These are phyloP conservation scores for Coemansia asiatica DNA, from an alignment of 192 early-diverging fungal species.

Conservation along the genomic window DNA sequence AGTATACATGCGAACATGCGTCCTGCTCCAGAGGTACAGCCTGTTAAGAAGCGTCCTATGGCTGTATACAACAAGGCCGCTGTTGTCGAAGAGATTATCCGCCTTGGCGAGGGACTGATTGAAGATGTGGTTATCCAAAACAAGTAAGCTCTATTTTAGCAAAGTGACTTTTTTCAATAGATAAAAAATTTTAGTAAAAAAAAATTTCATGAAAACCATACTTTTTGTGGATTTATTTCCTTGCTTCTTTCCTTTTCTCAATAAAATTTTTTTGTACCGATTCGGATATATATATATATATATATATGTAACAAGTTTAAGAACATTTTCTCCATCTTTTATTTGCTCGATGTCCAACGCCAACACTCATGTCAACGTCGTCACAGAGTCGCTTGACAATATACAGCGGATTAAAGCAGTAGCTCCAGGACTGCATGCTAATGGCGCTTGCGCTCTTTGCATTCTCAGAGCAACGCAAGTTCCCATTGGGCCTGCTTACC, in stretches of 20 bases:
- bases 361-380: background rate
- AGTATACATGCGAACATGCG: conserved; percentile 16
- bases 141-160: too few relatives aligned
- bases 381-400: background rate
- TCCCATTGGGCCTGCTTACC: conserved; percentile 21
- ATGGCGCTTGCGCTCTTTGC: conserved; percentile 24
- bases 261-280: too few relatives aligned
- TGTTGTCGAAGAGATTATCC: conserved; percentile 33
- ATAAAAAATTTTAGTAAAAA: background rate
- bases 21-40: conserved; percentile 9
- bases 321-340: background rate
- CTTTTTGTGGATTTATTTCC: too few relatives aligned
- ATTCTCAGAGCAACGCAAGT: conserved; percentile 27
- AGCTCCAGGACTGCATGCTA: background rate
- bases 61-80: conserved; percentile 22
- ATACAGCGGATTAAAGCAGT: background rate
- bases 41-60: conserved; percentile 1
- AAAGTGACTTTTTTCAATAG: too few relatives aligned
- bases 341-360: background rate
- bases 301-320: too few relatives aligned
- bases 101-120: conserved; percentile 44
- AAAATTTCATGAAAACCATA: too few relatives aligned
- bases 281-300: too few relatives aligned
- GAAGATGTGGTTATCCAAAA: conserved; percentile 28
- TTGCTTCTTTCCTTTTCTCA: too few relatives aligned